These are phyloP conservation scores for Phylloporus sp. DNA, from an alignment of 768 basidiomycete genomes.

Conservation along the genomic window DNA sequence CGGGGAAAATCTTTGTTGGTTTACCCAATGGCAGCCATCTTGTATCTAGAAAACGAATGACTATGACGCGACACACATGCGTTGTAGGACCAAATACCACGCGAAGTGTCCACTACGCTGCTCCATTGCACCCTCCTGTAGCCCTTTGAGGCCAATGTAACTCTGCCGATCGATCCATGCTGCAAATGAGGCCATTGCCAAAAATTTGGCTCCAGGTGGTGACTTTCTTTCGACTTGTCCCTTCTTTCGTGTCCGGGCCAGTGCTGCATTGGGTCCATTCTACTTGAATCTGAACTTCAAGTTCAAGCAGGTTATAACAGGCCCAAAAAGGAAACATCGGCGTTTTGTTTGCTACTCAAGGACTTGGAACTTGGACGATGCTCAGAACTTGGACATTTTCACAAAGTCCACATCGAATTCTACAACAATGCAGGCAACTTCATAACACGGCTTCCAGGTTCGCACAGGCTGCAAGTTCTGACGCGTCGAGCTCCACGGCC, in stretches of 20 bases:
- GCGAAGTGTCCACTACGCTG: slow-evolving; percentile 32
- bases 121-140: slow-evolving; percentile 51
- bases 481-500: slow-evolving; percentile 18
- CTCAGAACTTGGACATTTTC: slow-evolving; percentile 47
- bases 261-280: slow-evolving; percentile 76
- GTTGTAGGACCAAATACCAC: slow-evolving; percentile 19
- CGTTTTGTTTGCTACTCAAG: not conserved
- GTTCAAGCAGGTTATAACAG: too few species aligned
- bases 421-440: slow-evolving; percentile 35
- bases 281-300: slow-evolving; percentile 38
- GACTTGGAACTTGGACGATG: slow-evolving; percentile 34
- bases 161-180: slow-evolving; percentile 50
- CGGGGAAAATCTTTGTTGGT: slow-evolving; percentile 50
- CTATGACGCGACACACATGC: not conserved
- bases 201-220: slow-evolving; percentile 24
- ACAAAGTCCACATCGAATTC: slow-evolving; percentile 34
- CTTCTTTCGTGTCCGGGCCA: slow-evolving; percentile 58
- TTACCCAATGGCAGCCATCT: slow-evolving; percentile 31
- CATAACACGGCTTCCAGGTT: slow-evolving; percentile 39
- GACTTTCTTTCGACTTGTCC: slow-evolving; percentile 25
- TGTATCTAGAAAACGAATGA: slow-evolving; percentile 23
- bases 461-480: slow-evolving; percentile 22
- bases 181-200: slow-evolving; percentile 52
- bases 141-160: slow-evolving; percentile 46
- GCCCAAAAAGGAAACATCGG: slow-evolving; percentile 19